Base-by-base conservation (phyloP, 116 monocot species). In the Papilionanthe hybrid region DNA sequence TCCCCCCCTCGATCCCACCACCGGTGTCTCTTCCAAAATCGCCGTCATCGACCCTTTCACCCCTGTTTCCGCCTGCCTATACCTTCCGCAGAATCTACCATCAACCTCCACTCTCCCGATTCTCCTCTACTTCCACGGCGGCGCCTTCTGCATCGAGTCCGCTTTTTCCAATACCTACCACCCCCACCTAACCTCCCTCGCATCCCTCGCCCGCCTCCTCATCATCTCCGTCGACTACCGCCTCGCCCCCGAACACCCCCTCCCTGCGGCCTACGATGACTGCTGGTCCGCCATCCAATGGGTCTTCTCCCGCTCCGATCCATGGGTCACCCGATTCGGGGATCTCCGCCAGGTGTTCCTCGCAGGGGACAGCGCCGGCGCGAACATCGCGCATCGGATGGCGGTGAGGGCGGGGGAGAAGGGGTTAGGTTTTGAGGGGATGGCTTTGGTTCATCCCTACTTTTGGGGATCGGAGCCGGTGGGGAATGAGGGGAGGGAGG, bases 211-310 rank as follows among this genome's bases (percentile, higher is more conserved):
- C 37, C 32, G 63, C 57, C 78, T 85, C 67, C 29, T 87, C 13
- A 83, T 78, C 29, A 83, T 91, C 83, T 93, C 93, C 42, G 88
- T 91, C n/a, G 80, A 91, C 83, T 93, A 93, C 89, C 89, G 91
- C 27, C 86, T 81, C 72, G 82, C 88, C 2, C 93, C 93, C 19
- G 93, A 93, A 72, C 83, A 91, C 82, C 89, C 30, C 15, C 84
- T 86, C 82, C 91, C 90, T 5, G 78, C 83, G 8, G 81, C 80
- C 5, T 90, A 87, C 83, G 75, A 83, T 42, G 90, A 87, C 78
- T 72, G 72, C 37, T 28, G 82, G 78, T 55, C 72, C 49, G 83
- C 79, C 60, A 9, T 87, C 75, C 48, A 57, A 7, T 83, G 79
- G 78, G 56, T 72, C 23, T 28, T 22, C 41, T 72, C 53, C 23